These are phyloP conservation scores for Talaromyces thailandensis DNA, from an alignment of 495 filamentous ascomycete genomes.

Conservation along the genomic window DNA sequence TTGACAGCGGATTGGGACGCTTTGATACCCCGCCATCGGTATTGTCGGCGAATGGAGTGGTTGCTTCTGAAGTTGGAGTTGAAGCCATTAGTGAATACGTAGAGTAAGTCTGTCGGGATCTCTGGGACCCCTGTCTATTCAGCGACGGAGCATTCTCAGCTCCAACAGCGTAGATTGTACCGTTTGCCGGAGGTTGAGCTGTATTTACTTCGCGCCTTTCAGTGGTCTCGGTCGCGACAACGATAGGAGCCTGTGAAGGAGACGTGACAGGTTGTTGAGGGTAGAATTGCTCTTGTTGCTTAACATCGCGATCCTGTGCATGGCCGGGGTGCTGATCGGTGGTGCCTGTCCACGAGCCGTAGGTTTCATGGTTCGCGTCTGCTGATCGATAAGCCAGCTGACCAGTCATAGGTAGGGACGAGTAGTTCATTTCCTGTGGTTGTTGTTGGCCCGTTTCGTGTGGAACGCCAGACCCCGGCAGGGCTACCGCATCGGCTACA, in stretches of 20 bases:
- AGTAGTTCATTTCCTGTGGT: constrained; percentile 8
- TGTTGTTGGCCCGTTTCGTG: constrained; percentile 12
- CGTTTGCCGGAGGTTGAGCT: not conserved
- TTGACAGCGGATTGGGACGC: constrained; percentile 14
- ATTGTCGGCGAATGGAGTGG: constrained; percentile 4
- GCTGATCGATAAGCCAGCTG: constrained; percentile 8
- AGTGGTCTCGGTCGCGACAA: not conserved
- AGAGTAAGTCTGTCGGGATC: constrained; percentile 7
- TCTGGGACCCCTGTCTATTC: constrained; percentile 5
- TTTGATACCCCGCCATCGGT: constrained; percentile 7
- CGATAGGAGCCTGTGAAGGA: constrained; percentile 4
- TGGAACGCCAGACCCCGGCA: constrained; percentile 38
- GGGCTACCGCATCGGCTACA: constrained; percentile 44
- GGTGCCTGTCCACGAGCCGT: not conserved
- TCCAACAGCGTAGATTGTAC: not conserved
- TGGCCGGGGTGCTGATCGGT: not conserved
- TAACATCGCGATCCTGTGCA: not conserved
- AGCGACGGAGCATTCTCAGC: not conserved
- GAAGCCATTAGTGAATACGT: constrained; percentile 5
- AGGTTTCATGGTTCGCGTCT: constrained; percentile 6
- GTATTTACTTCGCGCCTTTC: constrained; percentile 18
- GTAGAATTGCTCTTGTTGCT: constrained; percentile 19
- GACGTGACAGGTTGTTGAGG: constrained; percentile 14
- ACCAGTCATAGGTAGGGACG: constrained; percentile 13
- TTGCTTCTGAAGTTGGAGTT: constrained; percentile 2